Evolutionary conservation across 106 monocot genomes (phyloP).

Genomic region (Acorus calamus): DNA sequence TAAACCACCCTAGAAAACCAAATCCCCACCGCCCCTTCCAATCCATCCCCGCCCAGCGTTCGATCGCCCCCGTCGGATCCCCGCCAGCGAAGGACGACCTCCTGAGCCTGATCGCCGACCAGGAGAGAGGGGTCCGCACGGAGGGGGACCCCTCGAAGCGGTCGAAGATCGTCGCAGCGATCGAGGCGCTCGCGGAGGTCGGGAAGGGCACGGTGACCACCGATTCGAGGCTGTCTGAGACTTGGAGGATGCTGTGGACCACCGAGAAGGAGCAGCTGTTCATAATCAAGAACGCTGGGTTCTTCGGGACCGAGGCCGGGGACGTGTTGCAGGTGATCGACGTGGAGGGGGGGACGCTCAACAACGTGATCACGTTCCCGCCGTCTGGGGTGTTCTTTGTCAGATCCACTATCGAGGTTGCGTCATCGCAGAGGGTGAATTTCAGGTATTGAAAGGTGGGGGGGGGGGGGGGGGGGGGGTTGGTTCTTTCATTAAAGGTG

Average conservation of each 20-base stretch:
- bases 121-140: constrained; percentile 59
- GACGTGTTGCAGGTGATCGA: constrained; percentile 95
- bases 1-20: too few relatives aligned
- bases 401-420: constrained; percentile 39
- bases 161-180: constrained; percentile 47
- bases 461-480: too few relatives aligned
- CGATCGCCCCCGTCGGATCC: constrained; percentile 9
- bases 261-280: constrained; percentile 99
- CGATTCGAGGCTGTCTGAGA: constrained; percentile 46
- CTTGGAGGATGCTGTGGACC: constrained; percentile 97
- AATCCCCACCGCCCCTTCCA: not conserved
- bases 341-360: constrained; percentile 41
- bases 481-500: not conserved
- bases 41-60: constrained; percentile 1
- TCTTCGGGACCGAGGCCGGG: constrained; percentile 69
- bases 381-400: constrained; percentile 89
- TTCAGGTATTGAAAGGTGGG: constrained; percentile 49
- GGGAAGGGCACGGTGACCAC: constrained; percentile 45
- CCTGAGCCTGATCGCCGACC: constrained; percentile 65
- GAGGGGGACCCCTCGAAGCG: constrained; percentile 38
- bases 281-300: constrained; percentile 55
- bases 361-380: constrained; percentile 95
- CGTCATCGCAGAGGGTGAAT: constrained; percentile 71
- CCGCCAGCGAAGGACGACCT: constrained; percentile 46
- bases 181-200: constrained; percentile 42